These are phyloP conservation scores for Trichoderma harzianum DNA, from an alignment of 2,329 filamentous ascomycete species.

Conservation along the genomic window DNA sequence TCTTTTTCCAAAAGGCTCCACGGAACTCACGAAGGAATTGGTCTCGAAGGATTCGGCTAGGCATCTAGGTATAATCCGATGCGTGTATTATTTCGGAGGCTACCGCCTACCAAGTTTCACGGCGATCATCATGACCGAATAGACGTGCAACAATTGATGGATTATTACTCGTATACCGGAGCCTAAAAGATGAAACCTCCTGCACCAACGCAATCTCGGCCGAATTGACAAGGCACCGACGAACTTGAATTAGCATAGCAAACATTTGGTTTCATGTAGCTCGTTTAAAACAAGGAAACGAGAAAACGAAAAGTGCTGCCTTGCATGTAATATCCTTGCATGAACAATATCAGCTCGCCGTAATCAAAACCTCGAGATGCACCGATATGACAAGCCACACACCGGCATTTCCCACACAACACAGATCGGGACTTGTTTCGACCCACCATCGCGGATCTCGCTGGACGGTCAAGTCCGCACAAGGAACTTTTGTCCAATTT, in stretches of 20 bases:
- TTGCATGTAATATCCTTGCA: too few species aligned
- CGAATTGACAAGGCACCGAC: not conserved
- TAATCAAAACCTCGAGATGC: not conserved
- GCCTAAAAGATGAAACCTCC: not conserved
- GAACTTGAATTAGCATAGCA: not conserved
- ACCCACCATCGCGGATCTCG: not conserved
- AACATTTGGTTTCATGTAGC: not conserved
- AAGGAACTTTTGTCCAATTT: not conserved
- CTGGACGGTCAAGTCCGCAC: not conserved
- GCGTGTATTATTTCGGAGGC: not conserved
- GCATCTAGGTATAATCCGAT: not conserved
- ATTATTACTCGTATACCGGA: not conserved
- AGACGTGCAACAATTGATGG: not conserved
- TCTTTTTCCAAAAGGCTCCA: not conserved
- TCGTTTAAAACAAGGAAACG: not conserved
- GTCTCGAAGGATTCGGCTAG: not conserved
- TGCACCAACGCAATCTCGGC: not conserved
- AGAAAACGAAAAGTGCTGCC: not conserved
- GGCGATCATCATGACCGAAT: not conserved
- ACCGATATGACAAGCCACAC: not conserved
- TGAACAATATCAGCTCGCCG: not conserved
- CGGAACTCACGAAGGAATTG: not conserved
- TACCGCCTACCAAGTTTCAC: not conserved
- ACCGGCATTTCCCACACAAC: not conserved
- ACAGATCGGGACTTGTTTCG: not conserved